phyloP scores from a whole-genome alignment of 2,329 filamentous ascomycete genomes.

The Xenosphaeropsis pyriputrescens region DNA sequence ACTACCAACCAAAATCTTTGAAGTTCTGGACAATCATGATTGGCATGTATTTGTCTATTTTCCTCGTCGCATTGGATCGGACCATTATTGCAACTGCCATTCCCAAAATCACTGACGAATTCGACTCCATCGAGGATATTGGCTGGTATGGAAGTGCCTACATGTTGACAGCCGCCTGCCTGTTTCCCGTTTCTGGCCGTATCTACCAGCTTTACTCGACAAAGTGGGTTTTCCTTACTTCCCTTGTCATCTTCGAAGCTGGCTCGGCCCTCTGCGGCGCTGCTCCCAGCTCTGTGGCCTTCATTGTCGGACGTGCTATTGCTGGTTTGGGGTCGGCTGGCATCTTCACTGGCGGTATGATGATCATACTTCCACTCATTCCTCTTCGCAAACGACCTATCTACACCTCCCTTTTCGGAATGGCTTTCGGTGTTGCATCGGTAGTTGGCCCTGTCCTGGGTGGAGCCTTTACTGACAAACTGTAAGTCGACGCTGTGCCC shows the following conservation, averaged over 20 bases:
- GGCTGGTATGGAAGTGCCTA: slow-evolving; percentile 25
- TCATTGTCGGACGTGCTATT: slow-evolving; percentile 20
- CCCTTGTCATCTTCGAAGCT: slow-evolving; percentile 19
- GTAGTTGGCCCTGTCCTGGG: slow-evolving; percentile 21
- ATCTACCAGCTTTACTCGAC: slow-evolving; percentile 21
- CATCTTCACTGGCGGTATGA: slow-evolving; percentile 16
- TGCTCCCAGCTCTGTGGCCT: slow-evolving; percentile 17
- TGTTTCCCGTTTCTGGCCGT: no score
- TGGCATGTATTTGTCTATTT: slow-evolving; percentile 8
- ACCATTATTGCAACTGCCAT: slow-evolving; percentile 23
- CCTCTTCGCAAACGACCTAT: no score
- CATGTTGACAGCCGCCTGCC: slow-evolving; percentile 21
- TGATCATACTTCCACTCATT: slow-evolving; percentile 13
- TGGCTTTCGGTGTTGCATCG: slow-evolving; percentile 18
- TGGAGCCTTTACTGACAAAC: slow-evolving; percentile 19
- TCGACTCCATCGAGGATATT: slow-evolving; percentile 22
- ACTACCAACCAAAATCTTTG: slow-evolving; percentile 11
- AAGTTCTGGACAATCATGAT: slow-evolving; percentile 14
- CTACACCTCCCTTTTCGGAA: slow-evolving; percentile 8
- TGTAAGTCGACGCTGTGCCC: no score
- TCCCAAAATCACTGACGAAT: slow-evolving; percentile 25
- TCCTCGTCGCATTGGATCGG: slow-evolving; percentile 7
- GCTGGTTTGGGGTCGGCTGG: slow-evolving; percentile 17
- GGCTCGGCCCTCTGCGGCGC: slow-evolving; percentile 19
- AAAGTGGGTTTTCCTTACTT: slow-evolving; percentile 16